These are phyloP conservation scores for Exserohilum rostratum DNA, from an alignment of 2,329 filamentous ascomycete species.

Conservation along the genomic window DNA sequence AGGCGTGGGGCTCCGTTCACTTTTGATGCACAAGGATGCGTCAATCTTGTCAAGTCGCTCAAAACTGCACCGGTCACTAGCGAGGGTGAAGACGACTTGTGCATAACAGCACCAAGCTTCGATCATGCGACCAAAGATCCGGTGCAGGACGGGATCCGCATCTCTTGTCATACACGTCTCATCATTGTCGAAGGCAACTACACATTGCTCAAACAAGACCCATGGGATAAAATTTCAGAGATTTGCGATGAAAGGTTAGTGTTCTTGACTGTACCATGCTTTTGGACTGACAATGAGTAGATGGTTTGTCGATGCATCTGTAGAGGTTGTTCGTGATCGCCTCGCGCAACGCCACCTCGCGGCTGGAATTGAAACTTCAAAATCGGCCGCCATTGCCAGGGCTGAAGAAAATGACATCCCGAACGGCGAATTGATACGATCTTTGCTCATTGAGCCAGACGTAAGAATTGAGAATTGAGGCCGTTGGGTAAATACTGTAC, in stretches of 20 bases:
- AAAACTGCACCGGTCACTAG: constrained; percentile 24
- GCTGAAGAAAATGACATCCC: constrained; percentile 36
- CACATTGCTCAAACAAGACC: constrained; percentile 28
- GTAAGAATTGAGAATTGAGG: constrained; percentile 26
- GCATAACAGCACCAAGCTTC: constrained; percentile 30
- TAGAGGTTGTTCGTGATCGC: constrained; percentile 22
- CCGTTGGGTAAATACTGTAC: neutral
- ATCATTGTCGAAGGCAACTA: constrained; percentile 38
- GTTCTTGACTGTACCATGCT: neutral
- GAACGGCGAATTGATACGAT: constrained; percentile 31
- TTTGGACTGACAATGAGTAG: constrained; percentile 13
- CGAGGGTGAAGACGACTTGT: constrained; percentile 18
- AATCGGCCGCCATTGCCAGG: constrained; percentile 25
- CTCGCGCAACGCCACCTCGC: constrained; percentile 30
- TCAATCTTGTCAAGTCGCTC: constrained; percentile 23
- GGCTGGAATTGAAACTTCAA: constrained; percentile 30
- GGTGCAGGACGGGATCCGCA: constrained; percentile 19
- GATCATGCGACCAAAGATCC: constrained; percentile 36
- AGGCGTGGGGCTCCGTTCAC: constrained; percentile 37
- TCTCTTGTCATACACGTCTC: constrained; percentile 30
- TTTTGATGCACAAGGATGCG: constrained; percentile 30
- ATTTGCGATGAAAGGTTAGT: constrained; percentile 28
- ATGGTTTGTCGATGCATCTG: constrained; percentile 34
- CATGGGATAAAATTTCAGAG: constrained; percentile 25
- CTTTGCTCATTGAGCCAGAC: constrained; percentile 25